phyloP scores from a whole-genome alignment of 345 rosid species.

The Gossypium raimondii region DNA sequence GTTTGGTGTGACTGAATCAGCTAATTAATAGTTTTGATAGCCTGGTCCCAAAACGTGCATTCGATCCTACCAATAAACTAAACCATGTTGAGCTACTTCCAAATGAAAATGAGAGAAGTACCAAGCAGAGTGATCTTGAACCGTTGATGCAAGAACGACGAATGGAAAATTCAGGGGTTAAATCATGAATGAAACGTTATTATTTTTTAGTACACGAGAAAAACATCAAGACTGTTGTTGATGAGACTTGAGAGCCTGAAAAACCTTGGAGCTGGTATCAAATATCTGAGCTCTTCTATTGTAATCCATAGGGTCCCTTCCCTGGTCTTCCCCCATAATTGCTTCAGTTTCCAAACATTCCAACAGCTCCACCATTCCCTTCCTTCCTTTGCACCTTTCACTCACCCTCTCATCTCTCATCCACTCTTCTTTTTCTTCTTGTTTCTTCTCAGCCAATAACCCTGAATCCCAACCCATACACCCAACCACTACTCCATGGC shows the following conservation, averaged over 20 bases:
- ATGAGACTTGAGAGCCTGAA: conserved; percentile 48
- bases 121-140: too few species aligned
- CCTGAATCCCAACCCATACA: conserved; percentile 32
- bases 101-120: too few species aligned
- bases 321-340: conserved; percentile 79
- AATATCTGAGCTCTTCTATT: conserved; percentile 75
- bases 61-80: too few species aligned
- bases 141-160: too few species aligned
- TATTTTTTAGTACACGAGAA: not conserved
- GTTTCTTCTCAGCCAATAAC: conserved; percentile 20
- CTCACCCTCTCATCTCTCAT: not conserved
- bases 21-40: too few species aligned
- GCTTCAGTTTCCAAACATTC: conserved; percentile 80
- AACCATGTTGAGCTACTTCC: too few species aligned
- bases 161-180: too few species aligned
- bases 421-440: conserved; percentile 25
- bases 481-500: not conserved
- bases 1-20: too few species aligned
- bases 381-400: conserved; percentile 42
- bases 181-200: too few species aligned
- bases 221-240: not conserved
- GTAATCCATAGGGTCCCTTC: conserved; percentile 66
- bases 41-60: too few species aligned
- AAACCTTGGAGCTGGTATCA: conserved; percentile 56
- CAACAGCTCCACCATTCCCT: conserved; percentile 47